phyloP scores from a whole-genome alignment of 371 early-diverging fungal genomes.

The Batkoa obscura region DNA sequence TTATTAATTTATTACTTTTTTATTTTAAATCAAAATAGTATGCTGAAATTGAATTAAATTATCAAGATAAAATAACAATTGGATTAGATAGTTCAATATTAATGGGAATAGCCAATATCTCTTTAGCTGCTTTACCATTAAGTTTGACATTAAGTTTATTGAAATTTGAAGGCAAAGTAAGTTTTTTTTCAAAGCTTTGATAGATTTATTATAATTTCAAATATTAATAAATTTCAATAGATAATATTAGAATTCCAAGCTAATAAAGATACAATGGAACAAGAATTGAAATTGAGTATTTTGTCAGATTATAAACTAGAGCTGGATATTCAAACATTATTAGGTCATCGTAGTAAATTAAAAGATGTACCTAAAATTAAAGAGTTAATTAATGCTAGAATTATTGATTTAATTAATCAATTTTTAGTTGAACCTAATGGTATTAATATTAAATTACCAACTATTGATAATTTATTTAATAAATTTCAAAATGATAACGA shows the following conservation, averaged over 20 bases:
- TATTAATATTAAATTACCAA: no score
- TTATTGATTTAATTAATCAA: no score
- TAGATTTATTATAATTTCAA: background rate
- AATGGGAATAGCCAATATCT: slow-evolving; percentile 73
- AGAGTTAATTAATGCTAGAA: no score
- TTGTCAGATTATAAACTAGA: slow-evolving; percentile 60
- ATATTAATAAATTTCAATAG: slow-evolving; percentile 12
- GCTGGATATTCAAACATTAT: slow-evolving; percentile 62
- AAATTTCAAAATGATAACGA: no score
- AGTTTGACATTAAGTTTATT: slow-evolving; percentile 41
- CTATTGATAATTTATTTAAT: no score
- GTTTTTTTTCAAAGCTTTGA: background rate
- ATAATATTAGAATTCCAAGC: slow-evolving; percentile 32
- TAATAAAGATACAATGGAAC: slow-evolving; percentile 16
- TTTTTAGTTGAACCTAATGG: no score
- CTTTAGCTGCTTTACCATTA: slow-evolving; percentile 77
- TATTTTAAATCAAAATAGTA: slow-evolving; percentile 15
- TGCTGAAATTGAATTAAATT: slow-evolving; percentile 63
- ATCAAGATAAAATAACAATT: slow-evolving; percentile 52
- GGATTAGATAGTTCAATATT: slow-evolving; percentile 66
- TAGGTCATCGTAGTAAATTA: slow-evolving; percentile 84
- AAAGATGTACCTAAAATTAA: slow-evolving; percentile 77
- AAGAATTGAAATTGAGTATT: slow-evolving; percentile 33
- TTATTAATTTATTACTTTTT: background rate
- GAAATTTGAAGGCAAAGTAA: background rate